These are phyloP conservation scores for Colletotrichum chlorophyti DNA, from an alignment of 2,329 filamentous ascomycete species.

Conservation along the genomic window DNA sequence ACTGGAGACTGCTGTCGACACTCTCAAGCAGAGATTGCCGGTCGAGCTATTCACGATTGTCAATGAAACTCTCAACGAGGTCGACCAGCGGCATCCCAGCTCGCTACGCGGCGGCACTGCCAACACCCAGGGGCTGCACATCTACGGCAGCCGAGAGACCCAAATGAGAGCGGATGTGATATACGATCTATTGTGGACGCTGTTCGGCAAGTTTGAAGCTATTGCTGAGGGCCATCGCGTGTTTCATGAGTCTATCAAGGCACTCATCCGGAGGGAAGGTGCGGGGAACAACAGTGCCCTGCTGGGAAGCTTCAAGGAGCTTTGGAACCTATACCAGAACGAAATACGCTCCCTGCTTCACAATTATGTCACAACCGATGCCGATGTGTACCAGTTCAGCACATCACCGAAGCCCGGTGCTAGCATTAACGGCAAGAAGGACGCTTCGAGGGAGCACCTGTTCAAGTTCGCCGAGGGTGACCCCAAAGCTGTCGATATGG, in stretches of 20 bases:
- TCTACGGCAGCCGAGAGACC: conserved; percentile 73
- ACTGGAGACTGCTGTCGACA: conserved; percentile 85
- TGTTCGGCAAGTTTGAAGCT: conserved; percentile 96
- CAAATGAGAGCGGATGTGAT: conserved; percentile 84
- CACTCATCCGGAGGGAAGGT: conserved; percentile 84
- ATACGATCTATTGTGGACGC: conserved; percentile 87
- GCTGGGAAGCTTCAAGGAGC: conserved; percentile 88
- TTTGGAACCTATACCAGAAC: conserved; percentile 98
- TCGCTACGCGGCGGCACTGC: conserved; percentile 66
- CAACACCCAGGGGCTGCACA: conserved; percentile 63
- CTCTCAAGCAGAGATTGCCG: conserved; percentile 89
- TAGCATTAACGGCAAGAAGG: conserved; percentile 53
- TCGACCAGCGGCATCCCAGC: conserved; percentile 91
- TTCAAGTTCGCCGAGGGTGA: conserved; percentile 90
- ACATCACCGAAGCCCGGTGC: conserved; percentile 58
- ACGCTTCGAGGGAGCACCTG: conserved; percentile 66
- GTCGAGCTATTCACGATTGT: conserved; percentile 94
- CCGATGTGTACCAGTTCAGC: conserved; percentile 72
- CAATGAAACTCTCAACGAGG: conserved; percentile 92
- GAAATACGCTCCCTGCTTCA: conserved; percentile 94
- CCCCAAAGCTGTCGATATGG: conserved; percentile 78
- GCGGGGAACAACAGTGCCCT: conserved; percentile 68
- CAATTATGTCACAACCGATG: conserved; percentile 94
- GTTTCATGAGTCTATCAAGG: conserved; percentile 89
- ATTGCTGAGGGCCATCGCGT: conserved; percentile 96